Conservation (phyloP, 2,329 filamentous ascomycete species). For the Diaporthe caulivora region DNA sequence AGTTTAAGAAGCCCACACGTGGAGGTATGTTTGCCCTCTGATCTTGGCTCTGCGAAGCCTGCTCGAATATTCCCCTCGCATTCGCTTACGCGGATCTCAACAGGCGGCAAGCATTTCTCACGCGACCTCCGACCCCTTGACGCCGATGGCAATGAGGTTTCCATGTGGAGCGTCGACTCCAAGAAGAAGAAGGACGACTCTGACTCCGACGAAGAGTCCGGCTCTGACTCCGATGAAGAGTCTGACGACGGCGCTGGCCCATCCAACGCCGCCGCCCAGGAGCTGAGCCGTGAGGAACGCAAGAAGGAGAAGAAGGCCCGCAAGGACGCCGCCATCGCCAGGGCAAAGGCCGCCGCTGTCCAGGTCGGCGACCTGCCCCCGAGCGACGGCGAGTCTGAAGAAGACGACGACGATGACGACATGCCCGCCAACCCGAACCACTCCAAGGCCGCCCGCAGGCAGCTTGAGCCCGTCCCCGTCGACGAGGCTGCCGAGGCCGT, state of each 20-base stretch:
- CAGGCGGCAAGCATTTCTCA: conserved; percentile 96
- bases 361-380: conserved; percentile 89
- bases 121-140: conserved; percentile 90
- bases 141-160: conserved; percentile 86
- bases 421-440: conserved; percentile 95
- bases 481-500: conserved; percentile 67
- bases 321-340: conserved; percentile 89
- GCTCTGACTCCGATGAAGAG: conserved; percentile 63
- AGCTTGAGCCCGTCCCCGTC: conserved; percentile 61
- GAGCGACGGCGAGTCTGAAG: conserved; percentile 73
- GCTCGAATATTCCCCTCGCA: background rate
- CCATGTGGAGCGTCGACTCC: conserved; percentile 83
- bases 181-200: conserved; percentile 60
- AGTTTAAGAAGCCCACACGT: conserved; percentile 93
- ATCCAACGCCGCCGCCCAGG: conserved; percentile 54
- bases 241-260: conserved; percentile 55
- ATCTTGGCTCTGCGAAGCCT: background rate
- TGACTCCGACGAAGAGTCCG: conserved; percentile 61
- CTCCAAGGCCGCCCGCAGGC: conserved; percentile 77
- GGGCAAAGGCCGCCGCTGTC: conserved; percentile 76
- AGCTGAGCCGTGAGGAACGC: conserved; percentile 86
- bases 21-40: conserved; percentile 74
- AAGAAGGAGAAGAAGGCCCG: conserved; percentile 88
- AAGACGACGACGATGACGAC: conserved; percentile 66
- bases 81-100: conserved; percentile 40